Conservation (phyloP, 176 grass and related monocot species). For the Aechmea fasciata region DNA sequence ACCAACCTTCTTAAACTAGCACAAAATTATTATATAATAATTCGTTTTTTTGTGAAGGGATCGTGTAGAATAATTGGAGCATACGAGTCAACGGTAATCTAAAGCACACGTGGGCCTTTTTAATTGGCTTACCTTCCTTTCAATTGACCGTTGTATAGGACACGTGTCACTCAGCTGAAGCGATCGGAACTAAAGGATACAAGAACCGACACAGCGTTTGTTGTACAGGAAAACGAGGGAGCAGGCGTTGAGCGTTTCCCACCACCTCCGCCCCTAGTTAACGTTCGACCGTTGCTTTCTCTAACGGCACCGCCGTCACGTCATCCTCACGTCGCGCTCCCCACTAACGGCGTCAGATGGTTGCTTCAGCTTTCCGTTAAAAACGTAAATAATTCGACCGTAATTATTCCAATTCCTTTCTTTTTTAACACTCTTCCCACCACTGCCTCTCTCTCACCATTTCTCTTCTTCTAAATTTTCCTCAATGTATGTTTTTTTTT, state of each 20-base stretch:
- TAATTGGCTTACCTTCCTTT: no score
- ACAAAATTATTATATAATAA: no score
- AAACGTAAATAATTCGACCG: slow-evolving; percentile 13
- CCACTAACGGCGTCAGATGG: neutral
- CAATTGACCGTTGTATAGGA: no score
- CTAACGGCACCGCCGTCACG: neutral
- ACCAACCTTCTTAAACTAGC: no score
- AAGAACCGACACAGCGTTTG: neutral
- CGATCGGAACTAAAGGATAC: neutral
- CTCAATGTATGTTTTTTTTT: neutral
- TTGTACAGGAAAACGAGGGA: neutral
- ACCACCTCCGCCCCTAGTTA: neutral
- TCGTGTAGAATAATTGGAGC: no score
- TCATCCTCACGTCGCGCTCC: neutral
- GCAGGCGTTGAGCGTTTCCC: neutral
- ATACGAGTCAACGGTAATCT: no score
- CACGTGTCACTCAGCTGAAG: neutral
- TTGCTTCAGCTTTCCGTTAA: neutral
- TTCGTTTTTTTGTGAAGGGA: no score
- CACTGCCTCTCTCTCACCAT: neutral
- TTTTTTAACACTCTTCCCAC: neutral
- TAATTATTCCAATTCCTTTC: slow-evolving; percentile 10
- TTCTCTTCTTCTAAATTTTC: slow-evolving; percentile 7
- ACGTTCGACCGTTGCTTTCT: neutral
- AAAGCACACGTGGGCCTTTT: no score